Evolutionary conservation across 768 basidiomycete species (phyloP).

Genomic region (Agrocybe pediades): DNA sequence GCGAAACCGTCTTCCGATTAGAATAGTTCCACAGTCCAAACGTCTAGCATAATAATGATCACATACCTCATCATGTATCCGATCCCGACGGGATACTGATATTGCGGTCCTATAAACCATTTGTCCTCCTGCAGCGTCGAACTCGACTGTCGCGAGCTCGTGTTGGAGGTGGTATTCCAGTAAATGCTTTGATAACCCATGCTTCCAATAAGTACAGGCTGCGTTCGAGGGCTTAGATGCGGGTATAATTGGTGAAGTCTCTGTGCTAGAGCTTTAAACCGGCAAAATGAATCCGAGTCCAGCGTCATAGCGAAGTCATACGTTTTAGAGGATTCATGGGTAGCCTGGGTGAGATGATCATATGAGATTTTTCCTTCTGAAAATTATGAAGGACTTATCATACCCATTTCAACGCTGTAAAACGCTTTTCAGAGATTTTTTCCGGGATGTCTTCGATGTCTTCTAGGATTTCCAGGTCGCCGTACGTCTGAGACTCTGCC

Average conservation of each 20-base stretch:
- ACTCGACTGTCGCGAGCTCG: conserved; percentile 3
- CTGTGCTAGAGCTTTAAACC: conserved; percentile 1
- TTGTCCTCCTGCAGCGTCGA: conserved; percentile 1
- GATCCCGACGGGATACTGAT: conserved; percentile 7
- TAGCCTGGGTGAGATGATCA: neutral
- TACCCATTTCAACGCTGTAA: conserved; percentile 11
- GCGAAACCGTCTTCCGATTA: too few relatives aligned
- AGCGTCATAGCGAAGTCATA: conserved; percentile 11
- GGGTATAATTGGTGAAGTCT: neutral
- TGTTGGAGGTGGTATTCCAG: conserved; percentile 5
- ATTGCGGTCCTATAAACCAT: conserved; percentile 6
- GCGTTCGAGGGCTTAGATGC: neutral
- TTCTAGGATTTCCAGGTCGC: conserved; percentile 2
- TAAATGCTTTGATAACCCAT: conserved; percentile 7
- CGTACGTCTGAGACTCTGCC: neutral
- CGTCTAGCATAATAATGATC: neutral
- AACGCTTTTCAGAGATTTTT: conserved; percentile 12
- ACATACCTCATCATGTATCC: conserved; percentile 13
- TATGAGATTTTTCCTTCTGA: neutral
- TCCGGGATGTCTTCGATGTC: conserved; percentile 7
- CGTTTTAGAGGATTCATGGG: neutral
- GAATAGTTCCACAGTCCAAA: neutral
- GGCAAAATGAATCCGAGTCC: conserved; percentile 11
- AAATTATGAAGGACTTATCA: neutral
- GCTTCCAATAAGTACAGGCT: conserved; percentile 8